phyloP scores from a whole-genome alignment of 1,284 basidiomycete genomes.

The Vanrija humicola region DNA sequence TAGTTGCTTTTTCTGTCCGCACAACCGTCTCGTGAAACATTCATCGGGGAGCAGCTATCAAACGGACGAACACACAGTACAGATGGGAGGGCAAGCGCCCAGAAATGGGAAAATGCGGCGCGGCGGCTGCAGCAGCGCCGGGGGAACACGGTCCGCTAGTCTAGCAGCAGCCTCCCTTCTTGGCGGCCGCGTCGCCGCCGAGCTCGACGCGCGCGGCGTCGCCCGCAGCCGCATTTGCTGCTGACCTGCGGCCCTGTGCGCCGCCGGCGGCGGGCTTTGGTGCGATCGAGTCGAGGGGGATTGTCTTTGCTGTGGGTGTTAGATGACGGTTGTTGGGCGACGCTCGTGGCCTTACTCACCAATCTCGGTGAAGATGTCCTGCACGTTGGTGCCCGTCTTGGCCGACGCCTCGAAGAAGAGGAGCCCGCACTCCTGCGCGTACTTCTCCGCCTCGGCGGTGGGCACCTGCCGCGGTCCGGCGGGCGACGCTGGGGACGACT shows the following conservation, averaged over 20 bases:
- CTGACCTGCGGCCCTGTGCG: slow-evolving; percentile 55
- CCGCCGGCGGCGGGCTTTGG: slow-evolving; percentile 60
- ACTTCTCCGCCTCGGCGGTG: slow-evolving; percentile 90
- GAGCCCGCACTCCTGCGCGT: slow-evolving; percentile 86
- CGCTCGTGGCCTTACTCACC: slow-evolving; percentile 55
- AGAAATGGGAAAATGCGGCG: not conserved
- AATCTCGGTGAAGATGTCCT: slow-evolving; percentile 97
- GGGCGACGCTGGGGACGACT: slow-evolving; percentile 19
- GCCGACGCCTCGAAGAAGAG: slow-evolving; percentile 98
- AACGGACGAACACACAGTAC: not conserved
- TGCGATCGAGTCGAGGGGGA: slow-evolving; percentile 89
- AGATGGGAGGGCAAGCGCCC: not conserved
- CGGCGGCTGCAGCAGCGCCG: not conserved
- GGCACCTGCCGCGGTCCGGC: slow-evolving; percentile 74
- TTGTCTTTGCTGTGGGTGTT: slow-evolving; percentile 74
- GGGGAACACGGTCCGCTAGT: not conserved
- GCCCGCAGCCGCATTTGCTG: slow-evolving; percentile 56
- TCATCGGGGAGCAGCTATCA: not conserved
- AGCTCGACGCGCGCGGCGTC: slow-evolving; percentile 65
- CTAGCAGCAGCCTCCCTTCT: slow-evolving; percentile 47
- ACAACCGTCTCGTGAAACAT: not conserved
- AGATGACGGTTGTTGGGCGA: no score
- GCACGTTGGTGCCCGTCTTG: slow-evolving; percentile 94
- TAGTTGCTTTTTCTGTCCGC: not conserved
- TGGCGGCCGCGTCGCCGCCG: slow-evolving; percentile 56